Evolutionary conservation across 495 filamentous ascomycete genomes (phyloP).

Genomic region (Amphirosellinia nigrospora): DNA sequence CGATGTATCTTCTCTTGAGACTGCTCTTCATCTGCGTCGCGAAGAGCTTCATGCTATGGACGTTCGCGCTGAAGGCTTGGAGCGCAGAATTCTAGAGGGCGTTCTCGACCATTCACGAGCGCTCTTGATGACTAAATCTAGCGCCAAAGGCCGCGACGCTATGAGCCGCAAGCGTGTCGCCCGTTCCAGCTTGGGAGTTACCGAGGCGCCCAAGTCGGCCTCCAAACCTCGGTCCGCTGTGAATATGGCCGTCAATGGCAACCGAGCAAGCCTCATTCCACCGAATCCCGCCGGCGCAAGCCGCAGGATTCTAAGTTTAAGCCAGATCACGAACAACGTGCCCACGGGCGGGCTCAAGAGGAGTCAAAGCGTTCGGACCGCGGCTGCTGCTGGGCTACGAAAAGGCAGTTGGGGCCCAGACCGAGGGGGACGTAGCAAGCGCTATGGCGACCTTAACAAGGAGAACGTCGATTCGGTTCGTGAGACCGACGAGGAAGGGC

Average conservation of each 20-base stretch:
- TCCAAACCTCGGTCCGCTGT: slow-evolving; percentile 49
- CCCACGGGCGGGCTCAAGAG: slow-evolving; percentile 65
- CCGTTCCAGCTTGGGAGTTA: slow-evolving; percentile 41
- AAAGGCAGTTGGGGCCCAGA: slow-evolving; percentile 78
- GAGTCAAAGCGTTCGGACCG: slow-evolving; percentile 65
- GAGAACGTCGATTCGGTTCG: slow-evolving; percentile 52
- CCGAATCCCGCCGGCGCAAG: slow-evolving; percentile 58
- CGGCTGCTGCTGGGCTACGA: slow-evolving; percentile 68
- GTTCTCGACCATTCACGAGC: slow-evolving; percentile 94
- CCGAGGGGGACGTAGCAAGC: slow-evolving; percentile 43
- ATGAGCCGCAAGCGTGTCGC: slow-evolving; percentile 79
- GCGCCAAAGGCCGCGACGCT: slow-evolving; percentile 48
- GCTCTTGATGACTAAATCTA: slow-evolving; percentile 71
- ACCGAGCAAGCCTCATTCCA: slow-evolving; percentile 48
- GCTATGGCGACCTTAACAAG: slow-evolving; percentile 55
- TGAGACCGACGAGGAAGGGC: slow-evolving; percentile 53
- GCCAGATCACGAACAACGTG: slow-evolving; percentile 81
- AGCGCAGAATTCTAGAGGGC: slow-evolving; percentile 90
- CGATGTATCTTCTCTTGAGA: slow-evolving; percentile 87
- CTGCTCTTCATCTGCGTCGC: slow-evolving; percentile 81
- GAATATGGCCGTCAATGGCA: slow-evolving; percentile 51
- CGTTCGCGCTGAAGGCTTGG: slow-evolving; percentile 80
- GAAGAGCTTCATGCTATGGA: slow-evolving; percentile 94
- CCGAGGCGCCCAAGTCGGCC: slow-evolving; percentile 37
- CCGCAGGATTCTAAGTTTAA: slow-evolving; percentile 85